Base-by-base conservation (phyloP, 2,329 filamentous ascomycete genomes). In the Cryphonectria radicalis region DNA sequence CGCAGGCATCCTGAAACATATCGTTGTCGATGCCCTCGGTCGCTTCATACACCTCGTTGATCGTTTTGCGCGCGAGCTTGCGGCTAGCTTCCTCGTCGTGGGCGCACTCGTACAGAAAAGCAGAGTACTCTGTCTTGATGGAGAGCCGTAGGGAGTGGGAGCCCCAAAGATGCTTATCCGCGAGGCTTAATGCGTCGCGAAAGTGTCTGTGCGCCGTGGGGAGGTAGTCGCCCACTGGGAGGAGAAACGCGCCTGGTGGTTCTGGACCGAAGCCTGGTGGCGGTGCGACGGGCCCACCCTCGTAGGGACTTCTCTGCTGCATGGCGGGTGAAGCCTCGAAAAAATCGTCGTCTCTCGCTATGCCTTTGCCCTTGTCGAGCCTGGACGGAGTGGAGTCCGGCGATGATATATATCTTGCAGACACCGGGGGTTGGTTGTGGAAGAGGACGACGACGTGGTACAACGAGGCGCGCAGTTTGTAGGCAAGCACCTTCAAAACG, bases 401-500 rank as follows among this genome's bases (percentile, higher is more conserved):
- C 0, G 84, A 85, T 73, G 84, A 83, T 72, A 88, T 83, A 28
- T 86, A 86, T 77, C 89, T 86, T 50, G 86, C 84, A 62, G 90
- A 91, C 70, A 97, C 88, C 0, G 92, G 87, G 0, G 95, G 95
- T 68, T 93, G 90, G 81, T 98, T 98, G 83, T 98, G 94, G 79
- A 98, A 98, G 17, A 98, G 88, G 68, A 97, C 96, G 80, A 97
- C 97, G 75, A 99, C 94, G 82, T 99, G 95, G 77, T 97, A 96
- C 79, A 98, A 97, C 28, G 94, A 97, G 22, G 96, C 96, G 72
- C 94, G 91, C 19, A 99, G 87, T 81, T 98, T 99, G 79, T 94
- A 93, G 28, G 93, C 91, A 74, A 99, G 87, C 62, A 98, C 95
- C 78, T 94, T 95, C 70, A 97, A 89, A 80, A 97, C 95, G 77